Evolutionary conservation across 129 eudicot species (phyloP).

Genomic region (Tagetes patula): DNA sequence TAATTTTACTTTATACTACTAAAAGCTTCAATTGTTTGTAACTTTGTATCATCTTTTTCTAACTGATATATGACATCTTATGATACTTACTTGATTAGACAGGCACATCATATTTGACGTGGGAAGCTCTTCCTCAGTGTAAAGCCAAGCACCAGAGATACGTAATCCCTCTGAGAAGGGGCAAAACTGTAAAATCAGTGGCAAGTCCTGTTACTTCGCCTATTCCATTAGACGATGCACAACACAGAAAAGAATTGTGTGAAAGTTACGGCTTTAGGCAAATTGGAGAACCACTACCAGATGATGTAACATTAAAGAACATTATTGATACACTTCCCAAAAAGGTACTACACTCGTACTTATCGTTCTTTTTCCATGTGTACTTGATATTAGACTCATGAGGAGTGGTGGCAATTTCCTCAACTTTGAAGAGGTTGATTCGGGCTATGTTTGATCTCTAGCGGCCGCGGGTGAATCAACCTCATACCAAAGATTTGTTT

Average conservation of each 20-base stretch:
- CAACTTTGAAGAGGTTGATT: not conserved
- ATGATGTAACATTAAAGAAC: constrained; percentile 70
- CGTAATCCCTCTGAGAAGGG: constrained; percentile 39
- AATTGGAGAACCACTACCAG: constrained; percentile 92
- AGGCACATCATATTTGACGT: constrained; percentile 51
- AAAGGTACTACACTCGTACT: constrained; percentile 42
- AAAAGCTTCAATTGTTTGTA: not conserved
- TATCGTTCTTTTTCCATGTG: not conserved
- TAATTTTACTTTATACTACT: constrained; percentile 7
- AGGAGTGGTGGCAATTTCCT: not conserved
- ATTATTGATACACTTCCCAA: constrained; percentile 71
- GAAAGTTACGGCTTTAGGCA: constrained; percentile 79
- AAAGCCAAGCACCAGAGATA: constrained; percentile 41
- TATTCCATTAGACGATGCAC: constrained; percentile 55
- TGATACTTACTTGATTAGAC: constrained; percentile 38
- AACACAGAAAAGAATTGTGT: constrained; percentile 57
- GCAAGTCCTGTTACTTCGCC: constrained; percentile 52
- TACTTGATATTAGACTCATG: constrained; percentile 1
- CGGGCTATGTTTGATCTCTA: not conserved
- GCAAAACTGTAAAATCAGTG: constrained; percentile 51
- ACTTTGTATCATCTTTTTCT: not conserved
- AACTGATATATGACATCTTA: constrained; percentile 17
- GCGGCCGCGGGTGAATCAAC: not conserved
- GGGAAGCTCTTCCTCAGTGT: constrained; percentile 45
- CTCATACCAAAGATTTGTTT: not conserved